Evolutionary conservation across 441 rosid genomes (phyloP).

Genomic region (Adansonia gregorii): DNA sequence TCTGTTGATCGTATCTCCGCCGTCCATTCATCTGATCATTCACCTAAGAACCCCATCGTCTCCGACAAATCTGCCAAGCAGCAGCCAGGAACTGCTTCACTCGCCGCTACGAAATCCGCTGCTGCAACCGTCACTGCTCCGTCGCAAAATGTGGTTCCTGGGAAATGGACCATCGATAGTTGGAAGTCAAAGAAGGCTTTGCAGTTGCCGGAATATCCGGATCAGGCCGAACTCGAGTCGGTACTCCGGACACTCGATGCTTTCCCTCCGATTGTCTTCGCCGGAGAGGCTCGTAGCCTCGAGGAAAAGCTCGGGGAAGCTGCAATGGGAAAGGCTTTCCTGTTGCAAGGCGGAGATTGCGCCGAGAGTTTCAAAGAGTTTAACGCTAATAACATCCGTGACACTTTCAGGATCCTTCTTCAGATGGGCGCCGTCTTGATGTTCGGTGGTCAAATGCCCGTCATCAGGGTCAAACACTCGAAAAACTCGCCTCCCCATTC

Average conservation of each 20-base stretch:
- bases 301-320: slow-evolving; percentile 83
- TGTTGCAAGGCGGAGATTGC: slow-evolving; percentile 89
- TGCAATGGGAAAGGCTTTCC: slow-evolving; percentile 79
- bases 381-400: slow-evolving; percentile 76
- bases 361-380: slow-evolving; percentile 94
- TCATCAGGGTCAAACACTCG: slow-evolving; percentile 56
- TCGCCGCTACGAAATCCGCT: slow-evolving; percentile 26
- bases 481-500: no score
- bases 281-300: slow-evolving; percentile 81
- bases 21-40: slow-evolving; percentile 57
- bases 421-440: slow-evolving; percentile 88
- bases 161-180: slow-evolving; percentile 69
- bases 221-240: slow-evolving; percentile 63
- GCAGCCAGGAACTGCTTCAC: slow-evolving; percentile 23
- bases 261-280: slow-evolving; percentile 86
- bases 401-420: slow-evolving; percentile 82
- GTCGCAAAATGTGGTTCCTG: slow-evolving; percentile 34
- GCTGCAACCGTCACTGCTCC: slow-evolving; percentile 13
- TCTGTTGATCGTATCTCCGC: slow-evolving; percentile 53
- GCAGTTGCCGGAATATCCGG: slow-evolving; percentile 84
- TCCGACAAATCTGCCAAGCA: slow-evolving; percentile 41
- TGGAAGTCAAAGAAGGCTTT: slow-evolving; percentile 83
- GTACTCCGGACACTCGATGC: slow-evolving; percentile 70
- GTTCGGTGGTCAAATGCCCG: slow-evolving; percentile 92
- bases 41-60: slow-evolving; percentile 41